Percentiles rank a stretch among this genome's conserved stretches.
Evolutionary conservation across 2,329 filamentous ascomycete species (phyloP).

Genomic region (Cladosporium sp.): DNA sequence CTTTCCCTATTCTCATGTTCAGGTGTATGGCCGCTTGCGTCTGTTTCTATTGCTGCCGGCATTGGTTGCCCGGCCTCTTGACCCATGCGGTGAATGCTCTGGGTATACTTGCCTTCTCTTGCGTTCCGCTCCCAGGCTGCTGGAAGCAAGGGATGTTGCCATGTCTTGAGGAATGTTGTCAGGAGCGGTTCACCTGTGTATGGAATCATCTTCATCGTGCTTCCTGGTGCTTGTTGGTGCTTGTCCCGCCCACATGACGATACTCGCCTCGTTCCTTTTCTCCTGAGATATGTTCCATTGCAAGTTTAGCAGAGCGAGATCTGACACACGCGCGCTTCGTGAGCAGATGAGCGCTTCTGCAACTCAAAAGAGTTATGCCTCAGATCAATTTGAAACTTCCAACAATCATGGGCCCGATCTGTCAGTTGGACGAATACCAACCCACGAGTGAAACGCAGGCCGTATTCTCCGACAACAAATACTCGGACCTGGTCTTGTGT

Average conservation of each 20-base stretch:
- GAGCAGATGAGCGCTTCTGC: too few species aligned
- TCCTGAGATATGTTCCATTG: too few species aligned
- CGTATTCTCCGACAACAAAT: background rate
- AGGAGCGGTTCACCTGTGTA: too few species aligned
- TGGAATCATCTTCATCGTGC: too few species aligned
- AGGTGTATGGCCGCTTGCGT: too few species aligned
- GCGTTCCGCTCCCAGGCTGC: background rate
- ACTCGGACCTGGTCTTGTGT: background rate
- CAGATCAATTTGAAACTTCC: background rate
- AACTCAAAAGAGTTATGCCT: background rate
- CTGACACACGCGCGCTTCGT: too few species aligned
- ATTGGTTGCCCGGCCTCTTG: too few species aligned
- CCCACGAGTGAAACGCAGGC: constrained; percentile 1
- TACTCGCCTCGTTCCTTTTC: background rate
- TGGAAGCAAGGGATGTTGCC: background rate
- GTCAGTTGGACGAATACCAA: background rate
- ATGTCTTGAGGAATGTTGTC: background rate
- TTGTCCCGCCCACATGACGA: background rate
- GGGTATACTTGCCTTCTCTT: too few species aligned
- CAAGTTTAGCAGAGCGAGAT: too few species aligned
- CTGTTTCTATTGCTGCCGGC: too few species aligned
- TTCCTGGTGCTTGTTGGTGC: background rate
- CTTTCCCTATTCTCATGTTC: too few species aligned
- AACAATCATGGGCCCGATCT: background rate
- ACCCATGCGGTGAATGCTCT: too few species aligned